Evolutionary conservation across 352 stramenopile species (phyloP), one percentile per base, ranked within the genome.

Genomic region (Thraustotheca clavata): DNA sequence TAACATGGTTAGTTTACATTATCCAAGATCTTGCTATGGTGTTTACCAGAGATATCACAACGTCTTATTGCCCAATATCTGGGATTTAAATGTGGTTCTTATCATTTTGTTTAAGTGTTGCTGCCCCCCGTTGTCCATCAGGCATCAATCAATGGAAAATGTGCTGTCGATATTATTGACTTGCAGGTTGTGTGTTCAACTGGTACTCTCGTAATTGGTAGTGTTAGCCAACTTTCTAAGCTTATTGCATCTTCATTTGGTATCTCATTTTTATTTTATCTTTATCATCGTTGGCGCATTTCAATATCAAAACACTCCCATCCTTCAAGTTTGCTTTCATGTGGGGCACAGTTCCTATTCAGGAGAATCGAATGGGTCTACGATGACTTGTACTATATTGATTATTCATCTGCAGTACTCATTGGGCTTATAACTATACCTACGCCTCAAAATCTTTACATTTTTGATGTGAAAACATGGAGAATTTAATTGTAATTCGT

Each of bases 371-470:
- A 35, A 18, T 43, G 39, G 27, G 35, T 43, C 8, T 20, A 40
- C 38, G 27, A 65, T 18, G 40, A 41, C 20, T 36, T 65, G 16
- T 65, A 65, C 18, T 65, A 55, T 22, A 39, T 65, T 27, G 57
- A 65, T 43, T 46, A 46, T 31, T 26, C 47, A 5, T 65, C 57
- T 18, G 57, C 57, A 1, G 36, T 26, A 31, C 32, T 65, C 27
- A 41, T 57, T 43, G 57, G 57, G 38, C 46, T 65, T 14, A 27
- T 65, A 26, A 65, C 57, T 18, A n/a, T n/a, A n/a, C n/a, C n/a
- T n/a, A n/a, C n/a, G n/a, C n/a, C n/a, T n/a, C n/a, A n/a, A n/a
- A n/a, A n/a, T n/a, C 9, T 55, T 8, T 52, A 52, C 43, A 31
- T 52, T 14, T 52, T 52, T 9, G 43, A 52, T 31, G 31, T 24